Conservation (phyloP, 129 eudicot genomes). For the Ambrosia trifida region DNA sequence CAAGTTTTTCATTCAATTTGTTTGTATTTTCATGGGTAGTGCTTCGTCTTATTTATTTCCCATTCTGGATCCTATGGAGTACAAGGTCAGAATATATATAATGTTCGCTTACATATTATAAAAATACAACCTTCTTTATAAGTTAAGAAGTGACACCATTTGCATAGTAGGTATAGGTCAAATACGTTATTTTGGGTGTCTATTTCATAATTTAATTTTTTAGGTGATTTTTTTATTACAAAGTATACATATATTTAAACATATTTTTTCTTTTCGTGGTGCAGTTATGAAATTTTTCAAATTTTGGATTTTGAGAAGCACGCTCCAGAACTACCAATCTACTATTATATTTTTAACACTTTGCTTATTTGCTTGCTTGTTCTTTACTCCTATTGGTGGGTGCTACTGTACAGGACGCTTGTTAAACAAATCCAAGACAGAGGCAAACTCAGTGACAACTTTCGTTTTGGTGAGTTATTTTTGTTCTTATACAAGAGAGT, state of each 20-base stretch:
- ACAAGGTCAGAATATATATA: slow-evolving; percentile 51
- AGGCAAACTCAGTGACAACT: slow-evolving; percentile 73
- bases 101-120: too few relatives aligned
- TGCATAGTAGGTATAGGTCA: not conserved
- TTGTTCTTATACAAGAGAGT: not conserved
- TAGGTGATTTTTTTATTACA: not conserved
- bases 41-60: slow-evolving; percentile 73
- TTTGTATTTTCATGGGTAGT: slow-evolving; percentile 79
- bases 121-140: too few relatives aligned
- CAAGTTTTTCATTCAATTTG: slow-evolving; percentile 70
- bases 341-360: slow-evolving; percentile 76
- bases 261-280: not conserved
- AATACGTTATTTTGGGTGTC: not conserved
- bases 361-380: slow-evolving; percentile 72
- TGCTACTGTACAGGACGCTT: slow-evolving; percentile 77
- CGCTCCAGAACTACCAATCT: slow-evolving; percentile 52
- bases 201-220: not conserved
- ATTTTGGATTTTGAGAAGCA: slow-evolving; percentile 60
- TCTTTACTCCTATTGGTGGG: slow-evolving; percentile 87
- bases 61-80: slow-evolving; percentile 88
- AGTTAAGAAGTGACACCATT: not conserved
- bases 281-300: slow-evolving; percentile 67
- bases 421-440: slow-evolving; percentile 76
- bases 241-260: slow-evolving; percentile 3
- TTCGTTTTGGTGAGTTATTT: slow-evolving; percentile 73